Base-by-base conservation (phyloP, 805 yeast genomes). In the Lachancea waltii region DNA sequence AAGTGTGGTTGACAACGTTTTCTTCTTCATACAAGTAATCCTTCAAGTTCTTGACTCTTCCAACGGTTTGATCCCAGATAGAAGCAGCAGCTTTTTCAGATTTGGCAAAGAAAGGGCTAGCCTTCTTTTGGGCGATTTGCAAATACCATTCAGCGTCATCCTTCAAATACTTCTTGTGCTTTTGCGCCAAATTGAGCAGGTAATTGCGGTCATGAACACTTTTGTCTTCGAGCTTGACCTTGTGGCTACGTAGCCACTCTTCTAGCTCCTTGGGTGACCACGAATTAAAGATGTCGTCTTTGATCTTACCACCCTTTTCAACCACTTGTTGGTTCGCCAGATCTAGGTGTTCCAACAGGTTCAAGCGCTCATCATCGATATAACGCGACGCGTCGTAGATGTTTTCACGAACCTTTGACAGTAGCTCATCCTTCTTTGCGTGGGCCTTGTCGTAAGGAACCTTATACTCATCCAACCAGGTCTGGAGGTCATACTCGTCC, bases 251-350 rank as follows among this genome's bases (percentile, higher is more conserved):
- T 23, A 80, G 56, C 75, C 83, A 79, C 42, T 69, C 70, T 48
- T 67, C 62, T 42, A 79, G 56, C 48, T 79, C 82, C 4, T 69
- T 62, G 18, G 70, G 64, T 3, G 75, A 57, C 81, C 81, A 76
- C 13, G 65, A 57, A 41, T 73, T 64, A 52, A 75, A 69, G 15
- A 70, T 58, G 26, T 65, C 65, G 25, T 67, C 69, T 46, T 65
- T 68, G 42, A 70, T 48, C 20, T 58, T 41, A 13, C 69, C 70
- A 10, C 62, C 52, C 35, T 61, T 62, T 40, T 69, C 70, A 36
- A 63, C 63, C 3, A 68, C 44, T 5, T 60, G 48, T 36, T 59
- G 56, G 30, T 58, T 51, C 8, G 65, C 54, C 30, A 67, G 44
- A 36, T 68, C 60, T 35, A 74, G 49, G 2, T 68, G 59, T 31